A percentile compares a stretch with the other conserved stretches of the same genome.
phyloP scores from a whole-genome alignment of 345 rosid genomes.

The Hibiscus mutabilis region DNA sequence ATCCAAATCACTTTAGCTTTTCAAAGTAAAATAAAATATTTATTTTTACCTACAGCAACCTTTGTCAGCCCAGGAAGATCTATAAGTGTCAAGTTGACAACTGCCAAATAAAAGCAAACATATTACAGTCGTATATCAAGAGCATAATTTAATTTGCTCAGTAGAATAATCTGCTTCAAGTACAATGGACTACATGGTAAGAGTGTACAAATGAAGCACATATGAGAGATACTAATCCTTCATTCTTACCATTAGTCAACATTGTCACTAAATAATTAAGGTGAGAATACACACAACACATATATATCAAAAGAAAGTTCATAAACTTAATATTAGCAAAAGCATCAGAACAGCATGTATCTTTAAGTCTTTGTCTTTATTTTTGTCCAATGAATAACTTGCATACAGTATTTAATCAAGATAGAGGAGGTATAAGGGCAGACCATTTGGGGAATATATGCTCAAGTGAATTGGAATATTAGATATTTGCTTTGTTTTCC shows the following conservation, averaged over 20 bases:
- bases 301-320: not conserved
- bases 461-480: constrained; percentile 70
- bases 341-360: not conserved
- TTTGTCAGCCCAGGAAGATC: constrained; percentile 99
- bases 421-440: constrained; percentile 22
- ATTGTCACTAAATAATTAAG: not conserved
- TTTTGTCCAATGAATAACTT: constrained; percentile 5
- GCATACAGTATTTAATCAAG: constrained; percentile 6
- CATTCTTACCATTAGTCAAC: not conserved
- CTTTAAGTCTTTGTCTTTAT: not conserved
- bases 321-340: not conserved
- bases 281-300: not conserved
- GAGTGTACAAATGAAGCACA: not conserved
- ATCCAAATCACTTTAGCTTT: not conserved
- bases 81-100: constrained; percentile 92
- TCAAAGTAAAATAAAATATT: constrained; percentile 2
- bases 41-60: constrained; percentile 89
- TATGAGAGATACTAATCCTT: not conserved
- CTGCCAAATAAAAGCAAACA: constrained; percentile 37
- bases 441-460: constrained; percentile 81
- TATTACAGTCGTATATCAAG: not conserved
- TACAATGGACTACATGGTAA: not conserved
- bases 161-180: not conserved
- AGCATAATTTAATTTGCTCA: not conserved
- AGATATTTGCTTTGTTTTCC: constrained; percentile 62